Conservation (phyloP, 352 stramenopile species). For the Globisporangium yorkense region DNA sequence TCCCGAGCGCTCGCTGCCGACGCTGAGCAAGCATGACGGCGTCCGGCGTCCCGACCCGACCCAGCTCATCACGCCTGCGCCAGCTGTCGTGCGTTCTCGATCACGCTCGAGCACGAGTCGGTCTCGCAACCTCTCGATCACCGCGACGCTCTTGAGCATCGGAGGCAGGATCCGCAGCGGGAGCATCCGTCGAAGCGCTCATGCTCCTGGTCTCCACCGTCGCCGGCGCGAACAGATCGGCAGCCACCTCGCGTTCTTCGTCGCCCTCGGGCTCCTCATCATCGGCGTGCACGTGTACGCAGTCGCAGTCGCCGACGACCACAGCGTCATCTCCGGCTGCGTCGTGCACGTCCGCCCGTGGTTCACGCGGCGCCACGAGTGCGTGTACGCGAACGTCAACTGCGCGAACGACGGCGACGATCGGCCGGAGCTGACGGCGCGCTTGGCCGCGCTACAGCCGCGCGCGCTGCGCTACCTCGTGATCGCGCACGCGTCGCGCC, state of each 20-base stretch:
- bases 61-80: too few relatives aligned
- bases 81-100: too few relatives aligned
- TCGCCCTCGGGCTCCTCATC: slow-evolving; percentile 2
- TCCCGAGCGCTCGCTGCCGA: background rate
- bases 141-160: too few relatives aligned
- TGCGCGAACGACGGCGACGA: slow-evolving; percentile 6
- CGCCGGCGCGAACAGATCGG: background rate
- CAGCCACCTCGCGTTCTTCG: slow-evolving; percentile 2
- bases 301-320: background rate
- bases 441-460: slow-evolving; percentile 6
- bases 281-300: slow-evolving; percentile 4
- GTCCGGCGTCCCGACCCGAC: background rate
- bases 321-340: background rate
- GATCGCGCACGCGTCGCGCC: slow-evolving; percentile 14
- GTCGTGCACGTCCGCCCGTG: slow-evolving; percentile 13
- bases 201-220: too few relatives aligned
- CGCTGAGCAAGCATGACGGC: slow-evolving; percentile 2
- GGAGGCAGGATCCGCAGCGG: too few relatives aligned
- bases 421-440: background rate
- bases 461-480: slow-evolving; percentile 12
- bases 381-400: slow-evolving; percentile 18
- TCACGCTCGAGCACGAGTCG: too few relatives aligned
- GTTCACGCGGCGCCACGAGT: slow-evolving; percentile 16
- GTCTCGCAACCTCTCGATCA: too few relatives aligned
- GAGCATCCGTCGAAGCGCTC: too few relatives aligned